Base-by-base conservation (phyloP, 2,329 filamentous ascomycete species). In the Rhynchosporium agropyri region DNA sequence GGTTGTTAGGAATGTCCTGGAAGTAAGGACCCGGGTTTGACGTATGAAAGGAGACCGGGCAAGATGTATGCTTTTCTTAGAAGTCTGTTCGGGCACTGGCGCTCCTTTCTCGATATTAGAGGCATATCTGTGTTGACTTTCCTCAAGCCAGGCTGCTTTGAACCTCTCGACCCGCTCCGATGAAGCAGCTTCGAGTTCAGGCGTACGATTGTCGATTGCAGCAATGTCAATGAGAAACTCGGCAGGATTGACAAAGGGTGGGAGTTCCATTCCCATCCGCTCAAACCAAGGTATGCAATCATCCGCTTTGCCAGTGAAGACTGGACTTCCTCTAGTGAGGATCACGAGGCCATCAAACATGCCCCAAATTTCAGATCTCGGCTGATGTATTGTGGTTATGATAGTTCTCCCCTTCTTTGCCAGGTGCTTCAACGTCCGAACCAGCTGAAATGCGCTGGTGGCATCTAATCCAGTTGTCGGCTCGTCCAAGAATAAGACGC, bases 391-490 rank as follows among this genome's bases (percentile, higher is more conserved):
- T 0, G 89, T 91, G 0, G 87, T 87, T 13, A 92, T 83, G 60
- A 92, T 80, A 0, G 89, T 92, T 29, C 89, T 79, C 0, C 89
- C 89, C 71, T 88, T 88, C 42, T 79, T 79, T 0, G 89, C 87
- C 2, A 93, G 78, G 7, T 77, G 79, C 71, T 91, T 91, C 8
- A 92, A 75, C 0, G 89, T 92, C 38, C 85, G 80, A 0, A 92
- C 80, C 0, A 93, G 81, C 67, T 92, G 89, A 68, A 86, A 91
- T 0, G 90, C 90, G 71, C 87, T 91, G 1, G 89, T 91, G 0
- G 89, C 89, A 76, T 93, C 90, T 7, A 93, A 79, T 0, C 89
- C 89, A 1, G 89, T 92, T 0, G 90, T 93, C 0, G 90, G 89
- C 70, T 93, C 90, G 70, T 94, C 90, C 28, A 92, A 81, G 73